Base-by-base conservation (phyloP, 768 basidiomycete species). In the Mycena venus region DNA sequence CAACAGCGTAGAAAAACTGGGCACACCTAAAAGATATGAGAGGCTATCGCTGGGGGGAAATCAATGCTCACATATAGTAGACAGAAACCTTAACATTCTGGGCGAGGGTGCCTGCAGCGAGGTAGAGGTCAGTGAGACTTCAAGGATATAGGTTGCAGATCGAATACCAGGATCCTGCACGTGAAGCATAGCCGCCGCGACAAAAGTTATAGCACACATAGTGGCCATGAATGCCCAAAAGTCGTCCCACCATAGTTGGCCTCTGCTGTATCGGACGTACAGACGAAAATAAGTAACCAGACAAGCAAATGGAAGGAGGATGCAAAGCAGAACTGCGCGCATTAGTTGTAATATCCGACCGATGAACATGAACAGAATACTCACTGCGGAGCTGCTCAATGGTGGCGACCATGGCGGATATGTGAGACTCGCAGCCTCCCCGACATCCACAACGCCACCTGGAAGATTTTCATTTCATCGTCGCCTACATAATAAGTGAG, bases 1-100 rank as follows among this genome's bases (percentile, higher is more conserved):
- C 55, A 14, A 80, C 78, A 9, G 72, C 73, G 49, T 80, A 80
- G 68, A 79, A 80, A 29, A 75, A 70, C 49, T 79, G 73, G 25
- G 78, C 66, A 62, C 27, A 15, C 19, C 64, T 65, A 25, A 12
- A 25, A 61, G 5, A 21, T 19, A 38, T 61, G 12, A 25, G 38
- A 40, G 36, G 14, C 10, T 10, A 12, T 14, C 19, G 8, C 34
- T 11, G 11, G 3, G 36, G 21, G 19, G 19, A 34, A 34, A 25
- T 12, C 4, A 21, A 38, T 1, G 17, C 59, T 61, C 59, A 61
- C 59, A 61, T 38, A 23, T 61, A 61, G 25, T 36, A 61, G 12
- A 40, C 59, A 2, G 34, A 36, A 19, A 61, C n/a, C 25, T 61
- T 19, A 10, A 25, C 59, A 61, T 61, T 34, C 34, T 61, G 32